Percentiles rank a stretch among this genome's conserved stretches.
phyloP scores from a whole-genome alignment of 2,329 filamentous ascomycete genomes.

The Chaetomium sp. region DNA sequence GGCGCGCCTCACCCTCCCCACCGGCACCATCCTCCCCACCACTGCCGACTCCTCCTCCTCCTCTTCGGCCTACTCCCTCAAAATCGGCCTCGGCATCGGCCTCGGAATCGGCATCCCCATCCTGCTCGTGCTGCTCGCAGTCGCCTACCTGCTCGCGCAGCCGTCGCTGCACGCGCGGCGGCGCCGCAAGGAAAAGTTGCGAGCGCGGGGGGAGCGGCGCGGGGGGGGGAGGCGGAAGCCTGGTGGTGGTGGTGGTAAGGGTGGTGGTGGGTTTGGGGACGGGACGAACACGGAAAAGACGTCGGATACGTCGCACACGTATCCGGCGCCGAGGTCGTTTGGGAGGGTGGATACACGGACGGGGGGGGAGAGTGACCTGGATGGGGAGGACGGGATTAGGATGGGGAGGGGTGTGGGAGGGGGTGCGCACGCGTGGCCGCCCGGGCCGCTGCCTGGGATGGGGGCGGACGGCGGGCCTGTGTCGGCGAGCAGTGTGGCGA shows the following conservation, averaged over 20 bases:
- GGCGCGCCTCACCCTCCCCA: constrained; percentile 15
- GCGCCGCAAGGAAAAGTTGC: neutral
- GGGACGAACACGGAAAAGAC: constrained; percentile 15
- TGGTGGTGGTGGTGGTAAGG: too few relatives aligned
- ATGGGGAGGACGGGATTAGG: neutral
- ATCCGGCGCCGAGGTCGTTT: constrained; percentile 19
- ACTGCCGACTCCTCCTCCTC: constrained; percentile 8
- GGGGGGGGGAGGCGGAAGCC: too few relatives aligned
- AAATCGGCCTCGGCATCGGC: constrained; percentile 30
- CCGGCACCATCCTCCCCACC: constrained; percentile 19
- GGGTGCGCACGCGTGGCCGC: neutral
- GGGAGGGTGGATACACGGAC: constrained; percentile 24
- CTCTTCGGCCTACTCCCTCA: constrained; percentile 16
- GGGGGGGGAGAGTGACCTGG: constrained; percentile 15
- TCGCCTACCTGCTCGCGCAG: constrained; percentile 26
- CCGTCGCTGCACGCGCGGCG: constrained; percentile 12
- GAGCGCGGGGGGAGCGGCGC: neutral
- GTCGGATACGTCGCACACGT: constrained; percentile 1
- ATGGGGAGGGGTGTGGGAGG: too few relatives aligned
- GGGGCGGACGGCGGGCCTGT: neutral
- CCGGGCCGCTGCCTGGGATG: neutral
- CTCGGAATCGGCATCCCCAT: constrained; percentile 31
- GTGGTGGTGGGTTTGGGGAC: neutral
- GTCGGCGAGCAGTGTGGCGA: constrained; percentile 5
- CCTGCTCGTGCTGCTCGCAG: constrained; percentile 26